These are phyloP conservation scores for Eremomyces bilateralis DNA, from an alignment of 495 filamentous ascomycete species.

Conservation along the genomic window DNA sequence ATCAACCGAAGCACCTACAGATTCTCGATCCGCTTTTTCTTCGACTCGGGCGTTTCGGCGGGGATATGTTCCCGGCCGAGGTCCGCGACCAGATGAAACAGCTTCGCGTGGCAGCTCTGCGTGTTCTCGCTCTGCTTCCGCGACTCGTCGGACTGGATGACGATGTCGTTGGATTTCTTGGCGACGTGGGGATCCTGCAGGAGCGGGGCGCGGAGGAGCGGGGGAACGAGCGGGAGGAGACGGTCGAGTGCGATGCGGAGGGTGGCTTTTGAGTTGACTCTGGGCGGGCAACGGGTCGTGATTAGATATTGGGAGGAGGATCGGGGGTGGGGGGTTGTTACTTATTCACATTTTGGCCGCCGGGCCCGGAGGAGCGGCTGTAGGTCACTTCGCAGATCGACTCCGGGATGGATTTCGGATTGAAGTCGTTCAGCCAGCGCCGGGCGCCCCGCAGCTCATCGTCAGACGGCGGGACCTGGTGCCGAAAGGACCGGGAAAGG, in stretches of 20 bases:
- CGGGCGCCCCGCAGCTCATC: too few species aligned
- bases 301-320: too few species aligned
- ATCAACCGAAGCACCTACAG: slow-evolving; percentile 30
- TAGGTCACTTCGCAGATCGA: neutral
- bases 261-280: slow-evolving; percentile 85
- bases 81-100: slow-evolving; percentile 33
- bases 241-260: slow-evolving; percentile 36
- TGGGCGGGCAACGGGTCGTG: slow-evolving; percentile 15
- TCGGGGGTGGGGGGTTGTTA: too few species aligned
- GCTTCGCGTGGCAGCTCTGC: slow-evolving; percentile 38
- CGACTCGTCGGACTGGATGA: slow-evolving; percentile 46
- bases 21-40: slow-evolving; percentile 34
- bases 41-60: slow-evolving; percentile 40
- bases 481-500: too few species aligned
- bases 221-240: slow-evolving; percentile 42
- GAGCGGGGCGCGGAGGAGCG: slow-evolving; percentile 39
- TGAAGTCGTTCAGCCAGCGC: neutral
- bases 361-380: slow-evolving; percentile 3
- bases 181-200: slow-evolving; percentile 49
- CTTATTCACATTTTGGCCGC: slow-evolving; percentile 5
- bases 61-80: slow-evolving; percentile 33
- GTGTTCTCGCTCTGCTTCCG: slow-evolving; percentile 45
- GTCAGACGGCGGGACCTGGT: too few species aligned
- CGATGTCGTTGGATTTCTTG: slow-evolving; percentile 33
- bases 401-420: neutral